Percentiles rank a stretch among this genome's conserved stretches.
These are phyloP conservation scores for Hamigera avellanea DNA, from an alignment of 495 filamentous ascomycete genomes.

Conservation along the genomic window DNA sequence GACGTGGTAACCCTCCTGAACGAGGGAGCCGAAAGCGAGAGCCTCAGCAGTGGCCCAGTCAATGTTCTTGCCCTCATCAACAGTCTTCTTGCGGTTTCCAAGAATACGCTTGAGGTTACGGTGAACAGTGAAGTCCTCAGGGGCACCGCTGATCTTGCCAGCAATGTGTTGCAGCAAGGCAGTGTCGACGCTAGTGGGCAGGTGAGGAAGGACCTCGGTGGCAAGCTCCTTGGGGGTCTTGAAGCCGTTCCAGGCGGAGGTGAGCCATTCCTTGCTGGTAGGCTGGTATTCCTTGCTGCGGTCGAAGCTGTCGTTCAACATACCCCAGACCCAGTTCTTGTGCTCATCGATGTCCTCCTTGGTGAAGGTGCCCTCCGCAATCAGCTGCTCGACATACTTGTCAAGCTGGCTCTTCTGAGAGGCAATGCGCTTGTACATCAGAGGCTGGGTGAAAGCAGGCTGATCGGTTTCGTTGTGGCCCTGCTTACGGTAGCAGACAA, in stretches of 20 bases:
- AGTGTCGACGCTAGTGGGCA: conserved; percentile 65
- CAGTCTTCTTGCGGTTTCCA: conserved; percentile 76
- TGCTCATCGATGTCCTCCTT: conserved; percentile 98
- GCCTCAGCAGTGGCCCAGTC: conserved; percentile 98
- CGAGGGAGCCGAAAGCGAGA: conserved; percentile 85
- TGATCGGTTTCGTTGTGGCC: conserved; percentile 99
- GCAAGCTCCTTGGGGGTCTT: conserved; percentile 97
- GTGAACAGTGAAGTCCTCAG: conserved; percentile 80
- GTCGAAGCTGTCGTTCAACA: conserved; percentile 93
- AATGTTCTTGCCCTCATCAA: conserved; percentile 85
- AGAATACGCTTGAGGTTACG: conserved; percentile 97
- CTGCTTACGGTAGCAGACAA: conserved; percentile 97
- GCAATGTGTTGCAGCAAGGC: conserved; percentile 69
- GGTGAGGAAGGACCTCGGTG: conserved; percentile 86
- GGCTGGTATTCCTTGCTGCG: conserved; percentile 97
- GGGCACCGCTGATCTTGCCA: conserved; percentile 57
- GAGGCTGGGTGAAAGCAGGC: conserved; percentile 96
- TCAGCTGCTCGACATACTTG: conserved; percentile 78
- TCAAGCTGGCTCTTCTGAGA: conserved; percentile 69
- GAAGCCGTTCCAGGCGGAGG: conserved; percentile 97
- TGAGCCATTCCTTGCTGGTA: conserved; percentile 93
- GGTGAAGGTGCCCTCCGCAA: conserved; percentile 85
- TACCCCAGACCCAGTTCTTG: conserved; percentile 99
- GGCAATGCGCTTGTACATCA: conserved; percentile 97
- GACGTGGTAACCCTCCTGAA: conserved; percentile 88